Evolutionary conservation across 306 rosid species (phyloP).

Genomic region (Pyrus pyrifolia): DNA sequence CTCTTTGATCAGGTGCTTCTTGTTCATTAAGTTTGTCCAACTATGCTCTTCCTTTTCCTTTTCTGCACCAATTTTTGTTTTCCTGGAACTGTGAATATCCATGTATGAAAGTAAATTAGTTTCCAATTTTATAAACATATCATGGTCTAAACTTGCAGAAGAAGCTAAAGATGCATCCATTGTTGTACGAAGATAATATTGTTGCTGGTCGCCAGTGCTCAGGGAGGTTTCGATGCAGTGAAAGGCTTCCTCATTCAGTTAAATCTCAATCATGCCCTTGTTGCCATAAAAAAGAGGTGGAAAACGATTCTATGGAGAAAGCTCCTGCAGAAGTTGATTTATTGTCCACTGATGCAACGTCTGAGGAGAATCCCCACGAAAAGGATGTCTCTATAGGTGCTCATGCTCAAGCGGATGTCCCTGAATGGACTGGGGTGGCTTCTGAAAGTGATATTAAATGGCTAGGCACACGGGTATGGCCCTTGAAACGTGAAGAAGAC

Average conservation of each 20-base stretch:
- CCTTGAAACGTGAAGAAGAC: conserved; percentile 22
- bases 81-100: background rate
- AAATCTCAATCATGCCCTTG: conserved; percentile 41
- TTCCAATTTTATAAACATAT: conserved; percentile 7
- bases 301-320: conserved; percentile 22
- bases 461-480: conserved; percentile 66
- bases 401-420: conserved; percentile 60
- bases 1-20: background rate
- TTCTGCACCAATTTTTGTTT: background rate
- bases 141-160: conserved; percentile 59
- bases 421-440: conserved; percentile 61
- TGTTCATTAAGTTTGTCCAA: background rate
- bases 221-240: conserved; percentile 45
- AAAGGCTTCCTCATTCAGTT: conserved; percentile 31
- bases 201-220: conserved; percentile 25
- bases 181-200: conserved; percentile 63
- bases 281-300: conserved; percentile 28
- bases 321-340: conserved; percentile 13
- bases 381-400: conserved; percentile 49
- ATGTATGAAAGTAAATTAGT: conserved; percentile 6
- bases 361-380: conserved; percentile 15
- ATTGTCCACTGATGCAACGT: background rate
- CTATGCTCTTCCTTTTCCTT: background rate
- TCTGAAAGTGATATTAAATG: conserved; percentile 67
- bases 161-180: conserved; percentile 74